Evolutionary conservation across 306 rosid genomes (phyloP).

Genomic region (Clitoria ternatea): DNA sequence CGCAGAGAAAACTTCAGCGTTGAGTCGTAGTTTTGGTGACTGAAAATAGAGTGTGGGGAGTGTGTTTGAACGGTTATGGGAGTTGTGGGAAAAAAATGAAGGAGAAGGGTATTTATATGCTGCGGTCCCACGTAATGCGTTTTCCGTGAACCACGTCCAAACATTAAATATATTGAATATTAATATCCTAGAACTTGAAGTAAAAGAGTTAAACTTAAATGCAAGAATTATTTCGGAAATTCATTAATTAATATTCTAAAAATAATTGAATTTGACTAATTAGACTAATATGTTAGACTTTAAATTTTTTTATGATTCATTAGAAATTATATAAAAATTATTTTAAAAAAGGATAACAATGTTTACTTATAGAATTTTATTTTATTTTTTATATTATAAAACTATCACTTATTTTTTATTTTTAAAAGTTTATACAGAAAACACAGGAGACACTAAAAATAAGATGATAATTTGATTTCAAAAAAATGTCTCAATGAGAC

Average conservation of each 20-base stretch:
- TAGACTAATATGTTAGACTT: too few relatives aligned
- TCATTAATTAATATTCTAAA: neutral
- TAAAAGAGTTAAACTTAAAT: neutral
- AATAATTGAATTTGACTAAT: too few relatives aligned
- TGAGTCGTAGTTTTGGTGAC: neutral
- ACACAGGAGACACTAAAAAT: too few relatives aligned
- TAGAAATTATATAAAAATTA: too few relatives aligned
- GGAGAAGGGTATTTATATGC: slow-evolving; percentile 30
- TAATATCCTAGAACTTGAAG: neutral
- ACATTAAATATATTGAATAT: neutral
- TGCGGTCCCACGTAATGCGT: slow-evolving; percentile 37
- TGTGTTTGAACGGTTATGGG: slow-evolving; percentile 48
- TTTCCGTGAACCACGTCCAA: slow-evolving; percentile 39
- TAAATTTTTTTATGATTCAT: too few relatives aligned
- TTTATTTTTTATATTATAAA: too few relatives aligned
- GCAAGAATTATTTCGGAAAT: neutral
- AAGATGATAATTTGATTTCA: too few relatives aligned
- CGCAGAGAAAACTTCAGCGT: slow-evolving; percentile 1
- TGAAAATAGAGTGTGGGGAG: slow-evolving; percentile 10
- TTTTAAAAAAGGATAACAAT: too few relatives aligned
- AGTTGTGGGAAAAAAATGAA: slow-evolving; percentile 30
- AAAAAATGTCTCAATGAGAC: too few relatives aligned
- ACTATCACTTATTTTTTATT: too few relatives aligned
- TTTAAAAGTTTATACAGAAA: too few relatives aligned
- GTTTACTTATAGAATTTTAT: too few relatives aligned